Conservation (phyloP, 306 rosid genomes). For the Biancaea sappan region DNA sequence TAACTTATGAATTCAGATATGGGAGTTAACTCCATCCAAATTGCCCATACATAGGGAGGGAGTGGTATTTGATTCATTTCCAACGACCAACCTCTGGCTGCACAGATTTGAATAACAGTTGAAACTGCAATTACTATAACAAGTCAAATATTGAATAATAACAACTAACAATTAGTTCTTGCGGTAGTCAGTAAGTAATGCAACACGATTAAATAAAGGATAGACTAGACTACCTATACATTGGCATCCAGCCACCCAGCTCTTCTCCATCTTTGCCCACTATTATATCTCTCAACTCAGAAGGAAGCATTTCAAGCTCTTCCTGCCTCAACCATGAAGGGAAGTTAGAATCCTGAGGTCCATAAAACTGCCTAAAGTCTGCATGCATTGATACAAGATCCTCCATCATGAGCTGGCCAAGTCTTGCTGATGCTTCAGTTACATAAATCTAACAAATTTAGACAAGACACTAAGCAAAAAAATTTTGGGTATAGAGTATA, state of each 20-base stretch:
- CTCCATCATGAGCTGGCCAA: constrained; percentile 90
- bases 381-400: constrained; percentile 81
- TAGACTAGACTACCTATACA: constrained; percentile 69
- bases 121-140: neutral
- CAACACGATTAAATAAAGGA: constrained; percentile 24
- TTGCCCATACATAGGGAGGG: neutral
- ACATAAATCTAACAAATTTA: constrained; percentile 63
- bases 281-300: constrained; percentile 58
- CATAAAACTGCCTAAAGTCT: constrained; percentile 79
- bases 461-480: constrained; percentile 24
- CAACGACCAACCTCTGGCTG: constrained; percentile 18
- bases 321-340: constrained; percentile 74
- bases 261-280: constrained; percentile 75
- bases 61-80: constrained; percentile 1
- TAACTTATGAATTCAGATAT: neutral
- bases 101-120: constrained; percentile 6
- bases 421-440: constrained; percentile 73
- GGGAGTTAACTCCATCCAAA: constrained; percentile 19
- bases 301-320: constrained; percentile 61
- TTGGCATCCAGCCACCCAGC: constrained; percentile 71
- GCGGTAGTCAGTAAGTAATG: neutral
- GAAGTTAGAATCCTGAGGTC: constrained; percentile 53
- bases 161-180: neutral
- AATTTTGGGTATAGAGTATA: constrained; percentile 2
- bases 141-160: constrained; percentile 9